Conservation (phyloP, 257 asterid species). For the Scutellaria barbata region DNA sequence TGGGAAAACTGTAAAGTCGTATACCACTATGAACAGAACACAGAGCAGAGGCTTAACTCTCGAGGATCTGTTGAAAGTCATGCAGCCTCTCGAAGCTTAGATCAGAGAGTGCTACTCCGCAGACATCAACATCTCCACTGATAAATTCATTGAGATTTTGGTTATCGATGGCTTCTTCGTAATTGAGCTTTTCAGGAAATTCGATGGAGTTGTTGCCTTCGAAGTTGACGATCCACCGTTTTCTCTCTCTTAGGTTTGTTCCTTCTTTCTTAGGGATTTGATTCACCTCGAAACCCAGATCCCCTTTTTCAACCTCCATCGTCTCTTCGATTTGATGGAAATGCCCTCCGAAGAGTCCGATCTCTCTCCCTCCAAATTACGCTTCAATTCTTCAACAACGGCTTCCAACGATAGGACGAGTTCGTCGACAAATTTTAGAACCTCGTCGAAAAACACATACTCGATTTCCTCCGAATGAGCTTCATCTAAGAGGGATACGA, state of each 20-base stretch:
- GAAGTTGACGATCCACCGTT: slow-evolving; percentile 76
- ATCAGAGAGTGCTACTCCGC: slow-evolving; percentile 81
- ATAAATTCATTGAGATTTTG: slow-evolving; percentile 77
- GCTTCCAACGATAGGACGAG: slow-evolving; percentile 53
- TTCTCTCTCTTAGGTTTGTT: slow-evolving; percentile 68
- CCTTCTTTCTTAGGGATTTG: slow-evolving; percentile 71
- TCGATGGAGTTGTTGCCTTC: slow-evolving; percentile 55
- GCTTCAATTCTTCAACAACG: slow-evolving; percentile 60
- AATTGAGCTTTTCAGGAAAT: slow-evolving; percentile 69
- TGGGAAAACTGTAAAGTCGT: slow-evolving; percentile 32
- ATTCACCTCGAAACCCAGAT: slow-evolving; percentile 83
- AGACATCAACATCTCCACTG: slow-evolving; percentile 33
- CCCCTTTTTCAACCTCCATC: slow-evolving; percentile 69
- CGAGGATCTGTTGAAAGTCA: slow-evolving; percentile 53
- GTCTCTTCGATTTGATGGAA: slow-evolving; percentile 58
- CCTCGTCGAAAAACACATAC: slow-evolving; percentile 62
- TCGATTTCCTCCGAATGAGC: slow-evolving; percentile 79
- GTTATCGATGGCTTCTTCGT: slow-evolving; percentile 89
- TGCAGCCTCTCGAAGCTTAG: slow-evolving; percentile 57
- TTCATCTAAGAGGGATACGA: slow-evolving; percentile 53
- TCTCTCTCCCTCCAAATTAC: slow-evolving; percentile 47
- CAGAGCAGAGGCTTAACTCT: slow-evolving; percentile 37
- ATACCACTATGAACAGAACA: slow-evolving; percentile 55
- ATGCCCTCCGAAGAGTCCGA: slow-evolving; percentile 46
- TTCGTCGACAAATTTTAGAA: slow-evolving; percentile 36